Conservation (phyloP, 163 green algal species). For the Scenedesmus sp. region DNA sequence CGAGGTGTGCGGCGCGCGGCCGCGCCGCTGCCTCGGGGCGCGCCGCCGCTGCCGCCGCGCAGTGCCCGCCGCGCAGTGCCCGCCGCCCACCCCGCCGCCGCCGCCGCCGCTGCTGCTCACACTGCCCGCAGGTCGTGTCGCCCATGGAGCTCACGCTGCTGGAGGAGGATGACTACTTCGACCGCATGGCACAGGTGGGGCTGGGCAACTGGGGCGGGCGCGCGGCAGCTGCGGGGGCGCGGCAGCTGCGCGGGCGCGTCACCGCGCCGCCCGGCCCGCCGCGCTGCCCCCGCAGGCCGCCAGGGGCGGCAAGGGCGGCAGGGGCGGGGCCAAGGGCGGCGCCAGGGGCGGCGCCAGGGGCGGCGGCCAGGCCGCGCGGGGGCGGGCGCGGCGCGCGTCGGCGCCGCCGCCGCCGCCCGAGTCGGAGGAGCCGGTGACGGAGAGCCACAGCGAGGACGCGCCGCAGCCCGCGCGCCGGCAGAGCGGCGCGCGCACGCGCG, state of each 20-base stretch:
- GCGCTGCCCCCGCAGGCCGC: too few species aligned
- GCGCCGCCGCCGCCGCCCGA: too few species aligned
- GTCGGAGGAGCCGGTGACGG: too few species aligned
- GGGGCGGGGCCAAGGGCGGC: conserved; percentile 13
- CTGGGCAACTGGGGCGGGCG: not conserved
- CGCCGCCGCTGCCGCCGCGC: not conserved
- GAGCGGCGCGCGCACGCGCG: conserved; percentile 4
- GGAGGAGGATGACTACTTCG: conserved; percentile 46
- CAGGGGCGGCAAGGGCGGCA: not conserved
- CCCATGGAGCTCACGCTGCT: conserved; percentile 55
- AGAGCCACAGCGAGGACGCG: conserved; percentile 12
- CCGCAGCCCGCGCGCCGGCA: not conserved
- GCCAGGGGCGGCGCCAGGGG: too few species aligned
- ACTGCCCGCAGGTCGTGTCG: conserved; percentile 44
- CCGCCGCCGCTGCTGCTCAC: not conserved
- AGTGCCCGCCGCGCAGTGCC: not conserved
- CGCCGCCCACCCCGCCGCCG: not conserved
- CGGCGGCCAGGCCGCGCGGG: too few species aligned
- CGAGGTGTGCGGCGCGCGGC: conserved; percentile 47
- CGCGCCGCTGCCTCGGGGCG: not conserved
- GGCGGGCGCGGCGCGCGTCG: too few species aligned
- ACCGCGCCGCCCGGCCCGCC: too few species aligned
- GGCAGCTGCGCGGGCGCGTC: too few species aligned
- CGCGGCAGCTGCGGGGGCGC: conserved; percentile 10
- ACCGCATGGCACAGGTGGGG: conserved; percentile 6